Evolutionary conservation across 352 stramenopile species (phyloP), one percentile per base, ranked within the genome.

Genomic region (Phytopythium ostracodes): DNA sequence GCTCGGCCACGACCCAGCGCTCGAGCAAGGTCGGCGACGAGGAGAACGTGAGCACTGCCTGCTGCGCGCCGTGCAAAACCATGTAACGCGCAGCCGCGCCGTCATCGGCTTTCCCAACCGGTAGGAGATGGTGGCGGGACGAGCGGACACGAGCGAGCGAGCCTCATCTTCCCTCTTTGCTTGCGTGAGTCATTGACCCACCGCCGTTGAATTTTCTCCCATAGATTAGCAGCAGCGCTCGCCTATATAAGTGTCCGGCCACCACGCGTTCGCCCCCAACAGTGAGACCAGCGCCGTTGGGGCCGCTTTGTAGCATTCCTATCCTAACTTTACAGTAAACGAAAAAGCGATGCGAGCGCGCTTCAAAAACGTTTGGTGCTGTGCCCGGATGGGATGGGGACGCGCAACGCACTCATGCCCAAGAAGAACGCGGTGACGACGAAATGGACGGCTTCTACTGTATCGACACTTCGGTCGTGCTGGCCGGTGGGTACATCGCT

Each of bases 21-120:
- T 52, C 56, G 8, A 58, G 54, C 15, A 78, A 76, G 59, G 66
- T 60, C 31, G 44, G 62, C 58, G 55, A 74, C n/a, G 77, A 77
- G 29, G 63, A 72, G 51, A 59, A 72, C 49, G 56, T 79, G 20
- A 70, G 76, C 40, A 68, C 67, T 17, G 74, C 73, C 43, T 92
- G 83, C 66, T 92, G 83, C 62, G 79, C 76, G 18, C 80, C 80
- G 18, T 92, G 78, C 68, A 63, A 72, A 59, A 72, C 71, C 40
- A 90, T 92, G 81, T 92, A 80, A 75, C n/a, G n/a, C n/a, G n/a
- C n/a, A n/a, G n/a, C 49, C 49, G 65, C 47, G 24, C 2, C 15
- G 46, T 2, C 46, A n/a, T 24, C 12, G 22, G 22, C 44, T 50
- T 3, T 50, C 9, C 8, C 43, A n/a, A n/a, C n/a, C n/a, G n/a